Percentiles rank a stretch among this genome's conserved stretches.
phyloP scores from a whole-genome alignment of 768 basidiomycete species.

The Panaeolus cyanescens region DNA sequence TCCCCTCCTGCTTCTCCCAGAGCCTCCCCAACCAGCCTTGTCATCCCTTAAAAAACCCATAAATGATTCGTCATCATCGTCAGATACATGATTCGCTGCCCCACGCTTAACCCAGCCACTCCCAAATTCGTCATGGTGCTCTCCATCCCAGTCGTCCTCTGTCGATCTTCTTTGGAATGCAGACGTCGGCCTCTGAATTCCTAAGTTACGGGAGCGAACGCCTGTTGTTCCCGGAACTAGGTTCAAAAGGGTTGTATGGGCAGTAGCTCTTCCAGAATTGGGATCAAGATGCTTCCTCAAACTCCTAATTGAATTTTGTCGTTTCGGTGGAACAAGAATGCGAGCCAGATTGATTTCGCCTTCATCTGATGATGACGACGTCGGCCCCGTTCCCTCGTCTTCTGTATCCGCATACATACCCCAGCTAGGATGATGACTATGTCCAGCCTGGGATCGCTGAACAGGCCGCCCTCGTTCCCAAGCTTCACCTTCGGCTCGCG shows the following conservation, averaged over 20 bases:
- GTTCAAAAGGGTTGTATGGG: conserved; percentile 16
- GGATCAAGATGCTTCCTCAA: conserved; percentile 58
- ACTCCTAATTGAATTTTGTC: conserved; percentile 75
- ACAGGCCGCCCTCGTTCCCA: conserved; percentile 36
- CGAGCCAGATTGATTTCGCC: conserved; percentile 66
- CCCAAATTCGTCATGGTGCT: conserved; percentile 26
- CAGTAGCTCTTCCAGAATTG: conserved; percentile 7
- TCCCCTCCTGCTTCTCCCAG: conserved; percentile 23
- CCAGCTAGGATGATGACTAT: neutral
- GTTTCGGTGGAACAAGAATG: conserved; percentile 68
- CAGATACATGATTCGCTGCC: conserved; percentile 19
- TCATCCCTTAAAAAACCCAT: conserved; percentile 18
- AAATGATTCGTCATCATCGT: conserved; percentile 27
- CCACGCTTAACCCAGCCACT: conserved; percentile 23
- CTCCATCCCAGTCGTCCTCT: conserved; percentile 26
- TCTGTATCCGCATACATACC: neutral
- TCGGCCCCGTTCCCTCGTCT: conserved; percentile 4
- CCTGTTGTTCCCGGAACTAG: conserved; percentile 14
- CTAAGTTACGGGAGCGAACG: conserved; percentile 14
- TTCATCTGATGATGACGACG: conserved; percentile 35
- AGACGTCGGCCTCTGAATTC: conserved; percentile 10
- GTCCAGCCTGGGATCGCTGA: conserved; percentile 7
- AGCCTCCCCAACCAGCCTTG: conserved; percentile 16
- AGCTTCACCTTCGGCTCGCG: conserved; percentile 58
- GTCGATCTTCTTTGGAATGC: conserved; percentile 6